These are phyloP conservation scores for Paraconiothyrium brasiliense DNA, from an alignment of 2,329 filamentous ascomycete genomes.

Conservation along the genomic window DNA sequence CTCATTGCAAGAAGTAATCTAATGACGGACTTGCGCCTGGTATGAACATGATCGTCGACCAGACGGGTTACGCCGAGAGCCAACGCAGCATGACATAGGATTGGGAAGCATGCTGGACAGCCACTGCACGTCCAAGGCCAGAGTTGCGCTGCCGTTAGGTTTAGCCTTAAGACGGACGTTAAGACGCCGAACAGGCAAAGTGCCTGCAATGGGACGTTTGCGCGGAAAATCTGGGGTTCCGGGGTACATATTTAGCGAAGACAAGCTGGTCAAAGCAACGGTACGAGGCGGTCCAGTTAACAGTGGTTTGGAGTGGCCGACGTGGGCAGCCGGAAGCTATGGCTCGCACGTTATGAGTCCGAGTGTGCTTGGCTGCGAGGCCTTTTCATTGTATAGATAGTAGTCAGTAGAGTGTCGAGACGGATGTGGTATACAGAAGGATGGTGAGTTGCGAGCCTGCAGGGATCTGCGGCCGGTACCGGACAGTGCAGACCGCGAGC, in stretches of 20 bases:
- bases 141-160: slow-evolving; percentile 1
- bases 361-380: too few relatives aligned
- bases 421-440: neutral
- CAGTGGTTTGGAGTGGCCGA: slow-evolving; percentile 10
- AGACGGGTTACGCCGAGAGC: slow-evolving; percentile 17
- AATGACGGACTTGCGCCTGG: slow-evolving; percentile 14
- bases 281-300: slow-evolving; percentile 22
- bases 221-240: slow-evolving; percentile 24
- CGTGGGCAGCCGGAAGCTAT: slow-evolving; percentile 22
- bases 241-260: slow-evolving; percentile 29
- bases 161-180: slow-evolving; percentile 28
- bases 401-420: neutral
- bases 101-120: neutral
- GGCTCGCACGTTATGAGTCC: neutral
- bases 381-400: neutral
- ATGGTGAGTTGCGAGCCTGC: slow-evolving; percentile 16
- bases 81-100: neutral
- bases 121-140: neutral
- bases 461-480: slow-evolving; percentile 26
- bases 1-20: neutral
- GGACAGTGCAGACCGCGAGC: slow-evolving; percentile 14
- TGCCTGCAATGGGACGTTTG: neutral
- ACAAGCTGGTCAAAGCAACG: slow-evolving; percentile 12
- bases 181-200: slow-evolving; percentile 25
- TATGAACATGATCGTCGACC: slow-evolving; percentile 17